These are phyloP conservation scores for Kodamaea lidongshanica DNA, from an alignment of 805 yeast species.

Conservation along the genomic window DNA sequence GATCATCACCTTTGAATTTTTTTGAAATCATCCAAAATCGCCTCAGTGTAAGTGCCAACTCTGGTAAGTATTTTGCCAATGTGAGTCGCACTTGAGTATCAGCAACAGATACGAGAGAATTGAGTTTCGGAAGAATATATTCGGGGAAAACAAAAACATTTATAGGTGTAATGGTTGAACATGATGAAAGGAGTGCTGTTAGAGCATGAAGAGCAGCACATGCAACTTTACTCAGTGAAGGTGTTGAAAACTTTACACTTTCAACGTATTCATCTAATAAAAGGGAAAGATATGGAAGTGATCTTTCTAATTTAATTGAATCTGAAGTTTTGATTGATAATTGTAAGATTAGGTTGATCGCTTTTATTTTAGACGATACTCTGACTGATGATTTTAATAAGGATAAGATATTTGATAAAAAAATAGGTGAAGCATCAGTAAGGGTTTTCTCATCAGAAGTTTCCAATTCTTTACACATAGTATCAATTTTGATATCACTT, in stretches of 20 bases:
- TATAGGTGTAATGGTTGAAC: slow-evolving; percentile 62
- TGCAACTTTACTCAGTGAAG: slow-evolving; percentile 51
- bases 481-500: too few species aligned
- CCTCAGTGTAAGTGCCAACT: slow-evolving; percentile 58
- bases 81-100: slow-evolving; percentile 43
- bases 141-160: slow-evolving; percentile 77
- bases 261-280: slow-evolving; percentile 55
- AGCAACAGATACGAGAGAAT: slow-evolving; percentile 17
- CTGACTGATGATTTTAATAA: slow-evolving; percentile 53
- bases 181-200: slow-evolving; percentile 60
- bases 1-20: slow-evolving; percentile 31
- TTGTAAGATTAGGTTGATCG: slow-evolving; percentile 70
- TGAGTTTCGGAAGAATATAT: slow-evolving; percentile 68
- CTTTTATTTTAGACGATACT: slow-evolving; percentile 56
- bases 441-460: too few species aligned
- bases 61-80: slow-evolving; percentile 69
- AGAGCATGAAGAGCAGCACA: slow-evolving; percentile 57
- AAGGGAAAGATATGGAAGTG: slow-evolving; percentile 73
- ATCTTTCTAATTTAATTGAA: slow-evolving; percentile 78
- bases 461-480: too few species aligned
- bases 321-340: slow-evolving; percentile 73
- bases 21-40: slow-evolving; percentile 58
- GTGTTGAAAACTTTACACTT: slow-evolving; percentile 8
- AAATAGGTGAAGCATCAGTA: too few species aligned
- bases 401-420: too few species aligned